Evolutionary conservation across 495 filamentous ascomycete species (phyloP).

Genomic region (Aspergillus nidulans): DNA sequence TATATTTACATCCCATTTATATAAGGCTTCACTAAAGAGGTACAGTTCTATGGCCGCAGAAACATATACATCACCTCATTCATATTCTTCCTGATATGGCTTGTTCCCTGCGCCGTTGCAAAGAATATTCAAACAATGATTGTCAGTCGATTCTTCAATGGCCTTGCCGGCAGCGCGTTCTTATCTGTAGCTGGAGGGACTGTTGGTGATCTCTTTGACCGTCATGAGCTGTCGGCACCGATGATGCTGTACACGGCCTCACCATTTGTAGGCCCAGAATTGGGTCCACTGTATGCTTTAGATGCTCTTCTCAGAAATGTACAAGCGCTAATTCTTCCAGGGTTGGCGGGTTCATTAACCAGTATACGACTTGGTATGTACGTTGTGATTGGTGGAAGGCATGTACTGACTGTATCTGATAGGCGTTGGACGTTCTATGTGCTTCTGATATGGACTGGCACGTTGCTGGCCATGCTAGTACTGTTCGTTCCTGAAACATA

Average conservation of each 20-base stretch:
- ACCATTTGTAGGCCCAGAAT: slow-evolving; percentile 68
- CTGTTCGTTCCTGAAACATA: slow-evolving; percentile 90
- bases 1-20: slow-evolving; percentile 15
- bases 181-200: slow-evolving; percentile 87
- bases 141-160: slow-evolving; percentile 77
- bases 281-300: slow-evolving; percentile 43
- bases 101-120: slow-evolving; percentile 86
- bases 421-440: slow-evolving; percentile 88
- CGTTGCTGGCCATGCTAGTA: slow-evolving; percentile 57
- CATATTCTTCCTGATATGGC: slow-evolving; percentile 72
- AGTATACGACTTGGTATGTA: slow-evolving; percentile 64
- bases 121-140: slow-evolving; percentile 80
- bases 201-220: slow-evolving; percentile 81
- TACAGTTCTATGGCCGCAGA: slow-evolving; percentile 81
- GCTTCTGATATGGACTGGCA: slow-evolving; percentile 73
- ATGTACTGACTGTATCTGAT: slow-evolving; percentile 9
- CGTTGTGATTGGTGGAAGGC: not conserved
- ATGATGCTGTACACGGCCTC: slow-evolving; percentile 78
- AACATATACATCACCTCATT: slow-evolving; percentile 81
- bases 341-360: slow-evolving; percentile 70
- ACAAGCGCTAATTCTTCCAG: slow-evolving; percentile 19
- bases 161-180: slow-evolving; percentile 82
- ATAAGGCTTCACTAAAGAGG: not conserved
- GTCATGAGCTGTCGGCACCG: slow-evolving; percentile 65
- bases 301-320: slow-evolving; percentile 31